phyloP scores from a whole-genome alignment of 768 basidiomycete species.

The Baorangia bicolor region DNA sequence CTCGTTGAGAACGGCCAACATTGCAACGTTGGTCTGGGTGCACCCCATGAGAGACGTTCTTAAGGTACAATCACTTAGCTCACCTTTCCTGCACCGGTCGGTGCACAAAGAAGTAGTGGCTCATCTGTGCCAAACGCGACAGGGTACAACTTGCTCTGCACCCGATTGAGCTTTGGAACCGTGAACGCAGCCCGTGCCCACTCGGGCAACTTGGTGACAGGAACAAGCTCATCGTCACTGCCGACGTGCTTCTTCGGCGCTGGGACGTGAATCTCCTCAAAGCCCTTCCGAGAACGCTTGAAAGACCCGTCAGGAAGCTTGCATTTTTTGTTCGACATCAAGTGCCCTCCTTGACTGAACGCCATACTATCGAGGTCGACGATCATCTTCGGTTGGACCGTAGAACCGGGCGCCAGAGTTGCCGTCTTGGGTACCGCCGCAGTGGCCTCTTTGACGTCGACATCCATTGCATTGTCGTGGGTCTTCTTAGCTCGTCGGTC shows the following conservation, averaged over 20 bases:
- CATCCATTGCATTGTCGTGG: conserved; percentile 69
- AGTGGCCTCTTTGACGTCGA: conserved; percentile 56
- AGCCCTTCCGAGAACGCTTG: conserved; percentile 94
- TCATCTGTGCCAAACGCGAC: conserved; percentile 94
- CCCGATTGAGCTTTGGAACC: conserved; percentile 77
- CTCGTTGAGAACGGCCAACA: conserved; percentile 91
- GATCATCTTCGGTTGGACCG: conserved; percentile 77
- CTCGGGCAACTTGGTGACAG: conserved; percentile 67
- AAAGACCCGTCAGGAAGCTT: conserved; percentile 97
- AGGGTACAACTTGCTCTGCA: conserved; percentile 93
- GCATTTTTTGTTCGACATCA: conserved; percentile 99
- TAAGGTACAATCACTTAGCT: conserved; percentile 15
- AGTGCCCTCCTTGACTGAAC: conserved; percentile 93
- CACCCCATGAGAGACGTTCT: conserved; percentile 11
- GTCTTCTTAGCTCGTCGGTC: conserved; percentile 63
- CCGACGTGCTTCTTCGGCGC: conserved; percentile 78
- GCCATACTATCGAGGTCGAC: conserved; percentile 93
- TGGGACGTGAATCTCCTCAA: conserved; percentile 97
- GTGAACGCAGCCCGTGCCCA: conserved; percentile 92
- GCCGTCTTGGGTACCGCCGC: conserved; percentile 71
- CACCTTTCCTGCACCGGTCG: conserved; percentile 98
- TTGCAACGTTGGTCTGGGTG: conserved; percentile 91
- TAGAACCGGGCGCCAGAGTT: conserved; percentile 84
- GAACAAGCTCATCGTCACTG: conserved; percentile 65
- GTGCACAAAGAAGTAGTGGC: conserved; percentile 93